Evolutionary conservation across 2,329 filamentous ascomycete species (phyloP).

Genomic region (Monilinia laxa): DNA sequence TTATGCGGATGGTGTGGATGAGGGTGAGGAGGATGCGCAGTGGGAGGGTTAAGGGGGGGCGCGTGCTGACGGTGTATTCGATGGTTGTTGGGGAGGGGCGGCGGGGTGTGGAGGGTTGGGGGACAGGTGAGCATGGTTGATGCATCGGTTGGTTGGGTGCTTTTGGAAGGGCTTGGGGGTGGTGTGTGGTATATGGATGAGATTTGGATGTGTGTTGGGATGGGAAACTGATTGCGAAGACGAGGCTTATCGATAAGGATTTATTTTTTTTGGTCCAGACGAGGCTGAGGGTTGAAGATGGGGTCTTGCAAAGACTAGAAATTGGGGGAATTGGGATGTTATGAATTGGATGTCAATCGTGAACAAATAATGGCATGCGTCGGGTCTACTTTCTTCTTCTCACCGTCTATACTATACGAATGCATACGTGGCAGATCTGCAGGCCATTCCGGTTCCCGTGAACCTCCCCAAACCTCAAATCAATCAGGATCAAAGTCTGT

Average conservation of each 20-base stretch:
- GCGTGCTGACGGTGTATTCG: slow-evolving; percentile 87
- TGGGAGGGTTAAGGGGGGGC: slow-evolving; percentile 53
- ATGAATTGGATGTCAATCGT: not conserved
- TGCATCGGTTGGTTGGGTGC: slow-evolving; percentile 27
- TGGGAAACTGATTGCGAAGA: not conserved
- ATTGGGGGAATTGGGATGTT: not conserved
- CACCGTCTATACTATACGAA: not conserved
- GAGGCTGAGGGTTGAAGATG: not conserved
- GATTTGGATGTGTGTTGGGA: not conserved
- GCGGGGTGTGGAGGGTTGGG: slow-evolving; percentile 59
- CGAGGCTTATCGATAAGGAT: slow-evolving; percentile 21
- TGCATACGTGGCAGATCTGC: slow-evolving; percentile 21
- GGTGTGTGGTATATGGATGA: not conserved
- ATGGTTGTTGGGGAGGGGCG: slow-evolving; percentile 84
- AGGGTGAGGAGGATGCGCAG: slow-evolving; percentile 49
- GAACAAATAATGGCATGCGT: not conserved
- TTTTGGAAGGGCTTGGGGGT: not conserved
- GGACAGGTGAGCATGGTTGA: slow-evolving; percentile 58
- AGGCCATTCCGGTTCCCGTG: slow-evolving; percentile 10
- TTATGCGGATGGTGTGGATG: slow-evolving; percentile 46
- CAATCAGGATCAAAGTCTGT: not conserved
- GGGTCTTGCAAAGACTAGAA: not conserved
- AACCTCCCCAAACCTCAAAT: not conserved
- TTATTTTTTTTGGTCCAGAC: not conserved
- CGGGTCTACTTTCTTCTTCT: not conserved